Evolutionary conservation across 352 stramenopile genomes (phyloP).

Genomic region (Phytophthora pisi): DNA sequence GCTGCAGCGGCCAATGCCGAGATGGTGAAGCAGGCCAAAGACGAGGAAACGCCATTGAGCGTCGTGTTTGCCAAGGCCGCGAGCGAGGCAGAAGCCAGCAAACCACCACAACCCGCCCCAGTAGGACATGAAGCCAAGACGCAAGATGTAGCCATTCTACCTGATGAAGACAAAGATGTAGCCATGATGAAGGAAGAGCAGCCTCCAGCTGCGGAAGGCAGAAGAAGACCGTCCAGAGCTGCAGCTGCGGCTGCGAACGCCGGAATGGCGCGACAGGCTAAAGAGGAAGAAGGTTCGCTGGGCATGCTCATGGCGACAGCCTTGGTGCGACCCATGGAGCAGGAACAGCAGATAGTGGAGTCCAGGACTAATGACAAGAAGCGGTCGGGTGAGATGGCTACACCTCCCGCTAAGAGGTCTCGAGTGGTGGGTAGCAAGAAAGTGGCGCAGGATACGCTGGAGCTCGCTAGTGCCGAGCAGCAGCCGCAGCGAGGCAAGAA

Average conservation of each 20-base stretch:
- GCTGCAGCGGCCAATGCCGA: conserved; percentile 8
- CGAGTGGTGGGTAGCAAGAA: conserved; percentile 6
- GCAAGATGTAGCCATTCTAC: not conserved
- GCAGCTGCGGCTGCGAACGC: conserved; percentile 23
- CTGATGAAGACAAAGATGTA: not conserved
- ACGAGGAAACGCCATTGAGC: conserved; percentile 5
- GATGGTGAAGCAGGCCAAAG: conserved; percentile 17
- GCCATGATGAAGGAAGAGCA: not conserved
- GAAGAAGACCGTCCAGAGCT: conserved; percentile 21
- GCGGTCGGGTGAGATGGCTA: conserved; percentile 2
- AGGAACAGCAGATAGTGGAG: not conserved
- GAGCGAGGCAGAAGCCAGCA: not conserved
- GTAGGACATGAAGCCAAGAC: conserved; percentile 1
- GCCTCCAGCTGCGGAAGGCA: not conserved
- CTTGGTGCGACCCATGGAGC: not conserved
- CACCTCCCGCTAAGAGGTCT: conserved; percentile 10
- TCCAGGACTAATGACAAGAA: conserved; percentile 14
- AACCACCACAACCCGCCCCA: not conserved
- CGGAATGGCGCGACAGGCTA: conserved; percentile 19
- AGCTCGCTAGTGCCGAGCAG: not conserved
- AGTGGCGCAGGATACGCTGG: conserved; percentile 9
- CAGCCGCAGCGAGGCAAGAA: conserved; percentile 27
- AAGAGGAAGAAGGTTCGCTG: conserved; percentile 15
- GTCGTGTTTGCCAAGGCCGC: conserved; percentile 6
- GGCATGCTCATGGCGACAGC: conserved; percentile 11